Evolutionary conservation across 2,329 filamentous ascomycete genomes (phyloP).

Genomic region (Aspergillus fructus): DNA sequence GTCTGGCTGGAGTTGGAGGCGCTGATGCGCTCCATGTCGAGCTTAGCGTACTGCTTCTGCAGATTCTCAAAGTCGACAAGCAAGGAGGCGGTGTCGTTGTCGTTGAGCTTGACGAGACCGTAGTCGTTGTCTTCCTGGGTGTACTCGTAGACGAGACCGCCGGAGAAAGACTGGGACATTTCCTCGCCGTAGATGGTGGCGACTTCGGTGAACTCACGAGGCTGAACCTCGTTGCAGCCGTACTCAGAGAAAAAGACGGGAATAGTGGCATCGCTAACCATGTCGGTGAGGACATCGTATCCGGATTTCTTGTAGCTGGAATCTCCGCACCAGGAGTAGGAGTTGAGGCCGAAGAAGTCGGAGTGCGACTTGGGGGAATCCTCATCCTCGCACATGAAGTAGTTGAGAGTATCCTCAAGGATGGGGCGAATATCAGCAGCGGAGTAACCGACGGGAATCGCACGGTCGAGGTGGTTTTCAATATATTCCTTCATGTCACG

Average conservation of each 20-base stretch:
- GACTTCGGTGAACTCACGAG: constrained; percentile 62
- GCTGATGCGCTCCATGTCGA: constrained; percentile 70
- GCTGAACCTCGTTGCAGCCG: constrained; percentile 60
- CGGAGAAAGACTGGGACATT: constrained; percentile 60
- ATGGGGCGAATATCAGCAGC: constrained; percentile 64
- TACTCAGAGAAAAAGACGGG: constrained; percentile 69
- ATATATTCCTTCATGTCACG: constrained; percentile 70
- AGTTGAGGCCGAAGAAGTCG: constrained; percentile 68
- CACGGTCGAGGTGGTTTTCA: constrained; percentile 54
- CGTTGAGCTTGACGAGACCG: constrained; percentile 61
- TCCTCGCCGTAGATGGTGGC: constrained; percentile 58
- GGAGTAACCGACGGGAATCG: constrained; percentile 67
- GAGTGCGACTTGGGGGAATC: constrained; percentile 53
- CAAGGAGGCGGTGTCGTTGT: constrained; percentile 58
- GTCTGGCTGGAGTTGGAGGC: constrained; percentile 59
- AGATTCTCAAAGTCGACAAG: constrained; percentile 71
- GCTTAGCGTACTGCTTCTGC: constrained; percentile 69
- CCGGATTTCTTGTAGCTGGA: constrained; percentile 55
- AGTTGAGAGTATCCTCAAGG: constrained; percentile 60
- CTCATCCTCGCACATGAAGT: constrained; percentile 57
- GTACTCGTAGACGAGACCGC: constrained; percentile 56
- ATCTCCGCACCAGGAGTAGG: constrained; percentile 67
- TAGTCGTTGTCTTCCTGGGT: constrained; percentile 49
- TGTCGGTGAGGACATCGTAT: constrained; percentile 58
- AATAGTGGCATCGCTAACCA: constrained; percentile 58